A percentile compares a stretch with the other conserved stretches of the same genome.
Conservation (phyloP, 495 filamentous ascomycete genomes). For the Penicillium coprophilum region DNA sequence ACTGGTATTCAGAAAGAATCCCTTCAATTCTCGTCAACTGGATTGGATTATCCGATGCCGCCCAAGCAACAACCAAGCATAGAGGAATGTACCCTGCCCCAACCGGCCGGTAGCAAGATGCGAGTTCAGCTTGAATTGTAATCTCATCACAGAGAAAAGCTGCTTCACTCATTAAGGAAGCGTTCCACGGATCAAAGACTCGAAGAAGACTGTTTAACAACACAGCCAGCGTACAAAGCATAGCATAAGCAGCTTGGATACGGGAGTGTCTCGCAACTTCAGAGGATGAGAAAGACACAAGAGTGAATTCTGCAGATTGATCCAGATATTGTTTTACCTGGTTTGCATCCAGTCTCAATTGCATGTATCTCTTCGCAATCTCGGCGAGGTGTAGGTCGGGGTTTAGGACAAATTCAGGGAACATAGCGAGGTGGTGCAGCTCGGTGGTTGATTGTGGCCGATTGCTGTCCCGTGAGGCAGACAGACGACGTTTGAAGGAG, state of each 20-base stretch:
- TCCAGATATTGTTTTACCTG: slow-evolving; percentile 14
- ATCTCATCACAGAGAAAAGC: slow-evolving; percentile 22
- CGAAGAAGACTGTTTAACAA: slow-evolving; percentile 32
- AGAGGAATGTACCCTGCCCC: slow-evolving; percentile 24
- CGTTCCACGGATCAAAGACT: slow-evolving; percentile 21
- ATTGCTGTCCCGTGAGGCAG: background rate
- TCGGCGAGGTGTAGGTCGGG: slow-evolving; percentile 22
- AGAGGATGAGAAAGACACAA: background rate
- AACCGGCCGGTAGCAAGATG: slow-evolving; percentile 23
- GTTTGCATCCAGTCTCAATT: slow-evolving; percentile 17
- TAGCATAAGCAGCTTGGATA: slow-evolving; percentile 25
- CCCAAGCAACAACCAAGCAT: slow-evolving; percentile 23
- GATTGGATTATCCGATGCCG: slow-evolving; percentile 10
- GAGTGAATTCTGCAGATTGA: background rate
- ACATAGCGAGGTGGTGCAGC: slow-evolving; percentile 21
- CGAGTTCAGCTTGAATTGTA: slow-evolving; percentile 14
- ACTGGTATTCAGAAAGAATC: slow-evolving; percentile 17
- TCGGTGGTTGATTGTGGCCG: slow-evolving; percentile 13
- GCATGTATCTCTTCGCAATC: slow-evolving; percentile 21
- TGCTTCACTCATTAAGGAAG: slow-evolving; percentile 18
- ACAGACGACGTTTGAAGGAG: slow-evolving; percentile 5
- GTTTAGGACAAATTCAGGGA: slow-evolving; percentile 21
- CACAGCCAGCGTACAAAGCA: slow-evolving; percentile 26
- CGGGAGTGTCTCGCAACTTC: slow-evolving; percentile 16
- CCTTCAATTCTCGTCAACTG: slow-evolving; percentile 7